These are phyloP conservation scores for Neonectria neomacrospora DNA, from an alignment of 2,329 filamentous ascomycete species.

Conservation along the genomic window DNA sequence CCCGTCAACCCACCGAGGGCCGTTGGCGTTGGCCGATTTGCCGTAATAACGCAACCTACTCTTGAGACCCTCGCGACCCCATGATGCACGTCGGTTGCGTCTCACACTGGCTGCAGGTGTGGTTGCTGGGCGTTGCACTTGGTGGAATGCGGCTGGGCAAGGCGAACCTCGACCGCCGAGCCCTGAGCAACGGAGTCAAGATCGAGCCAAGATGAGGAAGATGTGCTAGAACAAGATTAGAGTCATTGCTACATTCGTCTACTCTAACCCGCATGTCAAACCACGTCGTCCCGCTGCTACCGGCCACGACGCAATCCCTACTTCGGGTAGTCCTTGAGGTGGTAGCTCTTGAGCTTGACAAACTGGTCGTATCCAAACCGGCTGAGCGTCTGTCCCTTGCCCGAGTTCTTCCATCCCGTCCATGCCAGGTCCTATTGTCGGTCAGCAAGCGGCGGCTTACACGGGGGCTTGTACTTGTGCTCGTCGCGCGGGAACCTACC, in stretches of 20 bases:
- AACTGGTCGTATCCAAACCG: conserved; percentile 95
- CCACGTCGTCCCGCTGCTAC: neutral
- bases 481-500: conserved; percentile 65
- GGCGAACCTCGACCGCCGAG: neutral
- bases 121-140: conserved; percentile 13
- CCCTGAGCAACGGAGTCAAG: conserved; percentile 2
- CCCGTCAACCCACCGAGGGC: neutral
- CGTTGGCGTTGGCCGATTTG: neutral
- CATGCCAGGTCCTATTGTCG: conserved; percentile 82
- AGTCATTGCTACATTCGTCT: conserved; percentile 17
- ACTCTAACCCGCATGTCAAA: neutral
- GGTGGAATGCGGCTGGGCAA: conserved; percentile 14
- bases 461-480: conserved; percentile 1
- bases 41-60: neutral
- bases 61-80: neutral
- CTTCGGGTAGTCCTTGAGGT: conserved; percentile 84
- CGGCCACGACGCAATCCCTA: conserved; percentile 45
- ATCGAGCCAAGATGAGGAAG: neutral
- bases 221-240: conserved; percentile 2
- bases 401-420: conserved; percentile 98
- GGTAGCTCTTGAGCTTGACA: conserved; percentile 95
- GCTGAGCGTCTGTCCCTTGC: conserved; percentile 89
- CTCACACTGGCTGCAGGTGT: neutral
- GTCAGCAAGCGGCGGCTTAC: conserved; percentile 30
- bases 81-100: neutral